These are phyloP conservation scores for Suillus subalutaceus DNA, from an alignment of 768 basidiomycete genomes.

Conservation along the genomic window DNA sequence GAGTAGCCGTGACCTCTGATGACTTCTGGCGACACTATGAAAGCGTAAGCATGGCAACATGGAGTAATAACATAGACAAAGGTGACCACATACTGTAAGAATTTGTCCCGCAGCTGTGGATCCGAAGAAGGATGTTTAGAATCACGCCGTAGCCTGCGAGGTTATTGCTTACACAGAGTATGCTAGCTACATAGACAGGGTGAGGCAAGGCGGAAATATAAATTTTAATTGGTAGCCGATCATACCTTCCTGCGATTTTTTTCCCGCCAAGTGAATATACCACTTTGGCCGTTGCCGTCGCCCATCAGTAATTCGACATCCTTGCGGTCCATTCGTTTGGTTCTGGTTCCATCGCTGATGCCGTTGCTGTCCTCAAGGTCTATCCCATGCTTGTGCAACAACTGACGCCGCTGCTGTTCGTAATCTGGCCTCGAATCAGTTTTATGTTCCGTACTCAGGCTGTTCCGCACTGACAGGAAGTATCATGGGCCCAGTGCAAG, in stretches of 20 bases:
- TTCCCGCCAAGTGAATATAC: slow-evolving; percentile 95
- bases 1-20: slow-evolving; percentile 91
- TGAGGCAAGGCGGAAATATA: slow-evolving; percentile 25
- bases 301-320: slow-evolving; percentile 87
- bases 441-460: slow-evolving; percentile 12
- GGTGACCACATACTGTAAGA: slow-evolving; percentile 69
- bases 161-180: slow-evolving; percentile 76
- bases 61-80: slow-evolving; percentile 25
- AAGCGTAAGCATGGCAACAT: slow-evolving; percentile 25
- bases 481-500: slow-evolving; percentile 97
- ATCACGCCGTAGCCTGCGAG: slow-evolving; percentile 13
- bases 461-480: slow-evolving; percentile 60
- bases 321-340: slow-evolving; percentile 77
- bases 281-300: slow-evolving; percentile 75
- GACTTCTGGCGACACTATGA: slow-evolving; percentile 85
- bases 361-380: slow-evolving; percentile 84
- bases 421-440: slow-evolving; percentile 62
- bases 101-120: slow-evolving; percentile 76
- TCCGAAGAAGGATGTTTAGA: slow-evolving; percentile 32
- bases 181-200: slow-evolving; percentile 58
- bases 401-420: slow-evolving; percentile 87
- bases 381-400: slow-evolving; percentile 92
- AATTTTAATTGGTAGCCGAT: slow-evolving; percentile 32
- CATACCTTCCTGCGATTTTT: slow-evolving; percentile 87
- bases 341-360: slow-evolving; percentile 68